phyloP scores from a whole-genome alignment of 2,329 filamentous ascomycete genomes.

The Beauveria australis region DNA sequence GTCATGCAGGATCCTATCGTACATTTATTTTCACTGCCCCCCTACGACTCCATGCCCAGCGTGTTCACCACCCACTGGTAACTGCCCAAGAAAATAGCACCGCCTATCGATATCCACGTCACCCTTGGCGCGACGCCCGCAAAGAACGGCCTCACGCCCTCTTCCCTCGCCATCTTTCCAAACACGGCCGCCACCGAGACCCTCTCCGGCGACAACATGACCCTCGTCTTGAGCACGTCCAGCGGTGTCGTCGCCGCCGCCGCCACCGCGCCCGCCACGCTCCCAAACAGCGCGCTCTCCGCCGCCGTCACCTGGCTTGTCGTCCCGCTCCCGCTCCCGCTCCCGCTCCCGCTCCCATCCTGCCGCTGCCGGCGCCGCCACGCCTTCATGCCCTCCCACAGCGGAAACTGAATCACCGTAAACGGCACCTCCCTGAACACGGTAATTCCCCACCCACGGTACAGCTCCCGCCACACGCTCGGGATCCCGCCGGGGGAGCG shows the following conservation, averaged over 20 bases:
- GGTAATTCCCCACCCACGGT: conserved; percentile 86
- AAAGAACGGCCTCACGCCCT: conserved; percentile 63
- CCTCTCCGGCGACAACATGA: conserved; percentile 77
- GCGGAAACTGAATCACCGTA: conserved; percentile 91
- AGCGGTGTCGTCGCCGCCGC: conserved; percentile 86
- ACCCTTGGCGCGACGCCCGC: conserved; percentile 72
- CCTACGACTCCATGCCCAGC: conserved; percentile 30
- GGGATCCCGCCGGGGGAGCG: conserved; percentile 31
- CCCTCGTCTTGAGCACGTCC: conserved; percentile 91
- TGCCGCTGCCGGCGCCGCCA: conserved; percentile 41
- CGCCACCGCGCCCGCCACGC: conserved; percentile 72
- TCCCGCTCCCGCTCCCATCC: conserved; percentile 15
- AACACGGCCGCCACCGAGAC: conserved; percentile 54
- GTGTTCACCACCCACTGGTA: conserved; percentile 85
- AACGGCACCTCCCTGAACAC: conserved; percentile 95
- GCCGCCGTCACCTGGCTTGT: conserved; percentile 48
- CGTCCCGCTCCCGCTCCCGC: conserved; percentile 24
- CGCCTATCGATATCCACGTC: conserved; percentile 90
- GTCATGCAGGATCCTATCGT: conserved; percentile 9
- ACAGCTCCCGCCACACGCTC: conserved; percentile 73
- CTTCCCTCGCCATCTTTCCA: conserved; percentile 52
- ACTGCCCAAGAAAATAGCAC: conserved; percentile 87
- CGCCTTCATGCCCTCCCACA: conserved; percentile 89
- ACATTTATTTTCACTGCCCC: conserved; percentile 6
- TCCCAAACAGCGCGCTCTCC: conserved; percentile 81